Evolutionary conservation across 192 early-diverging fungal genomes (phyloP), one percentile per base, ranked within the genome.

Genomic region (Kickxella alabastrina): DNA sequence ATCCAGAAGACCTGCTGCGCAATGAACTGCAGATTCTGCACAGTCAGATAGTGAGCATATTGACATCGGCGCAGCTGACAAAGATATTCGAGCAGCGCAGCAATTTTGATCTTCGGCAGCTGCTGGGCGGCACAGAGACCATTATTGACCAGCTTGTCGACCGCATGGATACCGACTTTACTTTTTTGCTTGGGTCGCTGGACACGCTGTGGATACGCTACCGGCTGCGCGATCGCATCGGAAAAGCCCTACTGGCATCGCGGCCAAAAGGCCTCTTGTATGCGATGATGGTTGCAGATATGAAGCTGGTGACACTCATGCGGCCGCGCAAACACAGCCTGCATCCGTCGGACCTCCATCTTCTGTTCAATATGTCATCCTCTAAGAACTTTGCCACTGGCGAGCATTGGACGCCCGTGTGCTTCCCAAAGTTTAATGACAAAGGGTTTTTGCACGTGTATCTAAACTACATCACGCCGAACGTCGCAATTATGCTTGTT

Each of bases 331-430:
- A 83, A 31, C 81, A 87, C 51, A 88, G 85, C 43, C 62, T 97
- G 50, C 88, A 93, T 62, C 84, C 92, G 3, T 68, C 82, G 31
- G 94, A 98, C 64, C 54, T 92, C 14, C 85, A 87, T 49, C 57
- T 96, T 17, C 60, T 96, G 8, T 85, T 91, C 31, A 95, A 87
- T 37, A 84, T 93, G 77, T 75, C 92, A 3, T 82, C 91, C 2
- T 87, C 87, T 6, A 76, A 79, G 1, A 80, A 82, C 6, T 96
- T 94, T 68, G 62, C 79, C 13, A 78, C 85, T 2, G 87, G 81
- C 35, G 95, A 98, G 71, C 85, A 85, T 21, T 98, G 95, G 93
- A 91, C 85, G 1, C 95, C 95, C 17, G 77, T 98, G 15, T 98
- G 95, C 54, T 80, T 95, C n/a, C 93, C 95, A 27, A 82, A 81